phyloP scores from a whole-genome alignment of 148 eudicot genomes.

The Selenicereus undatus region DNA sequence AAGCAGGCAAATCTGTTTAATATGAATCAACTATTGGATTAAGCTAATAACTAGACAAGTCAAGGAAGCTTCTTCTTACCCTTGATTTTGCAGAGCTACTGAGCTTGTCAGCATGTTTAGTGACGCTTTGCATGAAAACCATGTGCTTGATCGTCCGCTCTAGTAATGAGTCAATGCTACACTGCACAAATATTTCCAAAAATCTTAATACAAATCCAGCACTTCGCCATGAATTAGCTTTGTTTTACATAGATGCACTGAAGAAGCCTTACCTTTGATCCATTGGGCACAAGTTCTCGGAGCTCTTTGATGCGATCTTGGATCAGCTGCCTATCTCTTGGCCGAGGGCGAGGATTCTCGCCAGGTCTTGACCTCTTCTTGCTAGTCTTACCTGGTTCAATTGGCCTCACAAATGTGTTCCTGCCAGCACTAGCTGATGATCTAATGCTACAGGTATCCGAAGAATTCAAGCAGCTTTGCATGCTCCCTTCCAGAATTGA shows the following conservation, averaged over 20 bases:
- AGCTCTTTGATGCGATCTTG: constrained; percentile 92
- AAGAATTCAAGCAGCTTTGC: constrained; percentile 47
- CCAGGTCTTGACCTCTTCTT: constrained; percentile 83
- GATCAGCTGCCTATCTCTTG: constrained; percentile 92
- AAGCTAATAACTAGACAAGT: not conserved
- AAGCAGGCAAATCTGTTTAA: not conserved
- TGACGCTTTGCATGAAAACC: constrained; percentile 74
- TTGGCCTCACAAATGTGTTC: constrained; percentile 43
- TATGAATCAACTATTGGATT: not conserved
- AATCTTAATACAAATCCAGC: constrained; percentile 23
- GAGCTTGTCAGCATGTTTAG: constrained; percentile 79
- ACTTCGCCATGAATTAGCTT: not conserved
- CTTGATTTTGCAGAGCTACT: constrained; percentile 47
- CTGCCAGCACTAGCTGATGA: constrained; percentile 48
- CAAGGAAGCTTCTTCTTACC: constrained; percentile 34
- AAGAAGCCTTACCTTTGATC: constrained; percentile 63
- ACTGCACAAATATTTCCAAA: constrained; percentile 44
- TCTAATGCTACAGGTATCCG: constrained; percentile 45
- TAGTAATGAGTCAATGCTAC: constrained; percentile 91
- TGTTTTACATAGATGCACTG: not conserved
- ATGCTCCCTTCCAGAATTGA: constrained; percentile 44
- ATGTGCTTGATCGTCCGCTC: constrained; percentile 93
- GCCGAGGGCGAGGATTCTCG: constrained; percentile 85
- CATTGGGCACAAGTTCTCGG: constrained; percentile 82
- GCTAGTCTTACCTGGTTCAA: constrained; percentile 40